phyloP scores from a whole-genome alignment of 768 basidiomycete genomes.

The Dacryopinax primogenitus region DNA sequence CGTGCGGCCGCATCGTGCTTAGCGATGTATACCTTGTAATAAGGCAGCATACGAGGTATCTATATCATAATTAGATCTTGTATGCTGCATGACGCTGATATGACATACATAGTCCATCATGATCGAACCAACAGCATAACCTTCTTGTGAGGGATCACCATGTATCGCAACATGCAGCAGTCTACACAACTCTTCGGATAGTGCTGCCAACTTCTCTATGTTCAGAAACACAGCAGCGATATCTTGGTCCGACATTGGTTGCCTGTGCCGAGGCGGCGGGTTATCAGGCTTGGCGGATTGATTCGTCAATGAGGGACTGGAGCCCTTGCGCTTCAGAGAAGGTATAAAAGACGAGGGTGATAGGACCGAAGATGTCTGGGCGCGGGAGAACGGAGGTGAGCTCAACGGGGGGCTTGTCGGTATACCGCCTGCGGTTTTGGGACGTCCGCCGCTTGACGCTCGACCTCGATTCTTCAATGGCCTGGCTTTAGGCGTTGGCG shows the following conservation, averaged over 20 bases:
- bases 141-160: background rate
- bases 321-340: slow-evolving; percentile 27
- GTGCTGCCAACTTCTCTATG: slow-evolving; percentile 56
- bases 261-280: slow-evolving; percentile 16
- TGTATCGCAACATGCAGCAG: background rate
- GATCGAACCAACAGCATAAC: background rate
- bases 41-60: slow-evolving; percentile 57
- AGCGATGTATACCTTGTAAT: slow-evolving; percentile 71
- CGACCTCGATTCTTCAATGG: slow-evolving; percentile 2
- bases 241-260: slow-evolving; percentile 63
- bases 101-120: slow-evolving; percentile 2
- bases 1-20: slow-evolving; percentile 61
- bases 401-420: background rate
- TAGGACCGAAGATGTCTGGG: slow-evolving; percentile 20
- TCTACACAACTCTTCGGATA: slow-evolving; percentile 45
- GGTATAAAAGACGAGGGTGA: slow-evolving; percentile 33
- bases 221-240: slow-evolving; percentile 63
- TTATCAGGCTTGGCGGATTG: slow-evolving; percentile 33
- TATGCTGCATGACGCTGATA: background rate
- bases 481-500: background rate
- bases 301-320: slow-evolving; percentile 33
- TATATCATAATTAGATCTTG: slow-evolving; percentile 23
- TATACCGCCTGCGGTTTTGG: background rate
- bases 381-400: slow-evolving; percentile 13
- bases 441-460: background rate